Base-by-base conservation (phyloP, 768 basidiomycete species). In the Mycena amicta region DNA sequence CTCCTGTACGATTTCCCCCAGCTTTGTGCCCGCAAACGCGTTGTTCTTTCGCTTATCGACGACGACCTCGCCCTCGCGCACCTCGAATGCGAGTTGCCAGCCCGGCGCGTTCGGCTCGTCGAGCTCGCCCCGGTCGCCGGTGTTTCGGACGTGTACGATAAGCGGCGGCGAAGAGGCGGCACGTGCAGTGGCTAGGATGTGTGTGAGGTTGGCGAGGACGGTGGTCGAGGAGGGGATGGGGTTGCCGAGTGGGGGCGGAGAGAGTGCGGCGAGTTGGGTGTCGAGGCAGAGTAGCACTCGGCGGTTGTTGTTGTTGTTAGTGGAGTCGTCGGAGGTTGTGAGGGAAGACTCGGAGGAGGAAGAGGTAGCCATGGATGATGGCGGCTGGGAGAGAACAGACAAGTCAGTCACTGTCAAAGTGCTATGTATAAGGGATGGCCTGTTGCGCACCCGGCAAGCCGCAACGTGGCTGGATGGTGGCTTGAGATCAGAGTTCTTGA, bases 31-130 rank as follows among this genome's bases (percentile, higher is more conserved):
- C 0, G 80, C 76, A 62, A 89, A 90, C 26, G 87, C 86, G 62
- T 89, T 88, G 73, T 85, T 88, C 73, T 86, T 86, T 50, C 74
- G 73, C 73, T 89, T 89, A 73, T 89, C 87, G 46, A 89, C 63
- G 52, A 88, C 74, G 50, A 72, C 68, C 68, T 89, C 88, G 65
- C 75, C 65, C 0, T 77, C 70, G 6, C 8, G 43, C 43, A 23
- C 15, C 18, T 74, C 64, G 71, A 84, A 82, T 54, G 79, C 78
- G 64, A 90, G 83, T 63, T 82, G 70, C 88, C 88, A 90, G 3
- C 86, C 86, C 1, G 77, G 68, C 0, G 82, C 72, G 59, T 75
- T 61, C 0, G 79, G 81, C 66, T 85, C 84, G 71, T 89, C 88
- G 4, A 81, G 70, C 15, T 89, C 87, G 39, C 86, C 81, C 1